Conservation (phyloP, 495 filamentous ascomycete species). For the Neurospora tetrasperma region DNA sequence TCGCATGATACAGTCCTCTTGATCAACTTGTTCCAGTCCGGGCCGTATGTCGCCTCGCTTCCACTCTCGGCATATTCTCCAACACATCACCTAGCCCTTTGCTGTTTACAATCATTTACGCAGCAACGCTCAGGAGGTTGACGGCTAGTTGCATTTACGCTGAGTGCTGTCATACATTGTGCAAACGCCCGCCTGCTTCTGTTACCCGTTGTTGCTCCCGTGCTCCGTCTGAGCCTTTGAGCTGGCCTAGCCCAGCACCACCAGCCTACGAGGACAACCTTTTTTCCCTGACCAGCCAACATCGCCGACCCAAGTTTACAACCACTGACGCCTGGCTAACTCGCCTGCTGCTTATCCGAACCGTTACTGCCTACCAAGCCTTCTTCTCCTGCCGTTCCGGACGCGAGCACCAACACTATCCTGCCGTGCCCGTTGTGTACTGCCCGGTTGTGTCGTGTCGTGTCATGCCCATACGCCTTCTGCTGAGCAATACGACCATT, state of each 20-base stretch:
- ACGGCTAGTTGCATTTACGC: constrained; percentile 21
- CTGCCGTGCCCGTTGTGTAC: background rate
- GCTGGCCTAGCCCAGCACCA: background rate
- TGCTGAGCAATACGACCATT: background rate
- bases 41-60: background rate
- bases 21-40: background rate
- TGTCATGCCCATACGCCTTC: background rate
- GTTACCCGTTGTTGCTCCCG: background rate
- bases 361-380: background rate
- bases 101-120: background rate
- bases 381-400: background rate
- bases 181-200: constrained; percentile 16
- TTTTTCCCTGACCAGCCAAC: background rate
- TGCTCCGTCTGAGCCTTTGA: background rate
- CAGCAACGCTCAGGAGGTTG: background rate
- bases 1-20: background rate
- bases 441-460: background rate
- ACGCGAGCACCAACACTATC: background rate
- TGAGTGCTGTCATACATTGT: constrained; percentile 20
- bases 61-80: background rate
- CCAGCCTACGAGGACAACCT: background rate
- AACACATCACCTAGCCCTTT: background rate
- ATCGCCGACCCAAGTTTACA: background rate
- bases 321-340: background rate
- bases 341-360: background rate